A percentile compares a stretch with the other conserved stretches of the same genome.
These are phyloP conservation scores for Scheffersomyces quercinus DNA, from an alignment of 1,139 yeast species.

Conservation along the genomic window DNA sequence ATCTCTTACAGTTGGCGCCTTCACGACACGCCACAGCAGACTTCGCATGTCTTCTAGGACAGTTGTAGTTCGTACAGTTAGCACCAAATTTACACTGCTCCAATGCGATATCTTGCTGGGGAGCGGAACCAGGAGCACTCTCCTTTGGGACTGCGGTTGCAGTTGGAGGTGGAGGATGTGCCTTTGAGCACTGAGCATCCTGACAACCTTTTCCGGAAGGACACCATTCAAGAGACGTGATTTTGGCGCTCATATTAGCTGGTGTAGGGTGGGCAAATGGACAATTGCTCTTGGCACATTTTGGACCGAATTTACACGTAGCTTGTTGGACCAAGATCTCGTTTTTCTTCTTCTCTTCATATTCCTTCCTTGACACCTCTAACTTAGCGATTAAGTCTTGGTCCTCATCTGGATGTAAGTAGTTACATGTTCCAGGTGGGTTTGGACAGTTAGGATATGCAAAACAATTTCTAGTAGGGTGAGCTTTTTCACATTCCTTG, in stretches of 20 bases:
- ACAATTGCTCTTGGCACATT: slow-evolving; percentile 76
- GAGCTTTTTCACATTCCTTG: slow-evolving; percentile 69
- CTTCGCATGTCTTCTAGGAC: slow-evolving; percentile 84
- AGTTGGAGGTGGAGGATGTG: slow-evolving; percentile 74
- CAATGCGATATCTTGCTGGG: slow-evolving; percentile 49
- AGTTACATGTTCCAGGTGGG: slow-evolving; percentile 80
- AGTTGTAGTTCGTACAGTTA: slow-evolving; percentile 71
- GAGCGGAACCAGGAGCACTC: slow-evolving; percentile 4
- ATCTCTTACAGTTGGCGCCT: slow-evolving; percentile 73
- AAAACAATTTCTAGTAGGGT: slow-evolving; percentile 76
- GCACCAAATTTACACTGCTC: slow-evolving; percentile 82
- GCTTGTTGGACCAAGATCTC: slow-evolving; percentile 25
- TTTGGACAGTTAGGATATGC: slow-evolving; percentile 80
- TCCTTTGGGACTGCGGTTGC: slow-evolving; percentile 26
- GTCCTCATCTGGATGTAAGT: slow-evolving; percentile 83
- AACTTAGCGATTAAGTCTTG: slow-evolving; percentile 66
- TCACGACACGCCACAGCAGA: slow-evolving; percentile 74
- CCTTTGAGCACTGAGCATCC: slow-evolving; percentile 62
- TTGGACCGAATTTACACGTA: slow-evolving; percentile 72
- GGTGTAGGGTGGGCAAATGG: slow-evolving; percentile 94
- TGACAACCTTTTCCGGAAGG: slow-evolving; percentile 64
- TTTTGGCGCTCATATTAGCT: slow-evolving; percentile 71
- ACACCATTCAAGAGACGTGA: slow-evolving; percentile 75
- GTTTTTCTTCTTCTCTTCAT: slow-evolving; percentile 38
- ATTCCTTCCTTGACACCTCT: slow-evolving; percentile 58